These are phyloP conservation scores for Scleroderma citrinum DNA, from an alignment of 768 basidiomycete species.

Conservation along the genomic window DNA sequence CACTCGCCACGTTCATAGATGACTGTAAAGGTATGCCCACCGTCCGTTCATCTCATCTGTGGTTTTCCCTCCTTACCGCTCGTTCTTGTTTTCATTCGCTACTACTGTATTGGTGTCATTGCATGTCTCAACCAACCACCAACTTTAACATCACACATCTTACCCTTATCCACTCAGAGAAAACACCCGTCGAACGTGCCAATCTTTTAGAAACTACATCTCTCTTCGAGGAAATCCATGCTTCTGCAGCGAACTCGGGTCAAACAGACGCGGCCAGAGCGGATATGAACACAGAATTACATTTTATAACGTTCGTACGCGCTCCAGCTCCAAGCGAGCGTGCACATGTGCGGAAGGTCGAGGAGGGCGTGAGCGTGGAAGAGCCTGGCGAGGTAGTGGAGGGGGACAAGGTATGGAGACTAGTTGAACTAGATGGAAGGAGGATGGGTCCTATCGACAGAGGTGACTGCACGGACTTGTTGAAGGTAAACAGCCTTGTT, in stretches of 20 bases:
- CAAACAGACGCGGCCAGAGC: slow-evolving; percentile 56
- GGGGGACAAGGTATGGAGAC: slow-evolving; percentile 25
- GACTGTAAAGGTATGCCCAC: slow-evolving; percentile 48
- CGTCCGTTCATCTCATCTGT: neutral
- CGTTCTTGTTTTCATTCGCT: too few species aligned
- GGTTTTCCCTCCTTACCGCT: too few species aligned
- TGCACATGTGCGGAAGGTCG: slow-evolving; percentile 40
- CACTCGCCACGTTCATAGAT: slow-evolving; percentile 62
- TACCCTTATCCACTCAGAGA: slow-evolving; percentile 41
- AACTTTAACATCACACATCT: too few species aligned
- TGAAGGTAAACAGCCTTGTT: slow-evolving; percentile 35
- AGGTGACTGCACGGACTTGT: slow-evolving; percentile 53
- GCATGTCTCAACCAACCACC: too few species aligned
- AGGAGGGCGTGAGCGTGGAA: slow-evolving; percentile 73
- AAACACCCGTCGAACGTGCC: slow-evolving; percentile 69
- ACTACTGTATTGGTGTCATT: too few species aligned
- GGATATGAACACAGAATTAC: slow-evolving; percentile 69
- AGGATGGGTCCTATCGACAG: slow-evolving; percentile 76
- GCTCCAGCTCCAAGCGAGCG: slow-evolving; percentile 41
- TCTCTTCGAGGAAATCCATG: slow-evolving; percentile 76
- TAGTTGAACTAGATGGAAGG: slow-evolving; percentile 82
- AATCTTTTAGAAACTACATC: slow-evolving; percentile 67
- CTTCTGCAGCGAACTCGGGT: slow-evolving; percentile 58
- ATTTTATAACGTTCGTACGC: slow-evolving; percentile 84
- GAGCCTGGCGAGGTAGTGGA: neutral